phyloP scores from a whole-genome alignment of 1,284 basidiomycete genomes.

The Apiotrichum montevideense region DNA sequence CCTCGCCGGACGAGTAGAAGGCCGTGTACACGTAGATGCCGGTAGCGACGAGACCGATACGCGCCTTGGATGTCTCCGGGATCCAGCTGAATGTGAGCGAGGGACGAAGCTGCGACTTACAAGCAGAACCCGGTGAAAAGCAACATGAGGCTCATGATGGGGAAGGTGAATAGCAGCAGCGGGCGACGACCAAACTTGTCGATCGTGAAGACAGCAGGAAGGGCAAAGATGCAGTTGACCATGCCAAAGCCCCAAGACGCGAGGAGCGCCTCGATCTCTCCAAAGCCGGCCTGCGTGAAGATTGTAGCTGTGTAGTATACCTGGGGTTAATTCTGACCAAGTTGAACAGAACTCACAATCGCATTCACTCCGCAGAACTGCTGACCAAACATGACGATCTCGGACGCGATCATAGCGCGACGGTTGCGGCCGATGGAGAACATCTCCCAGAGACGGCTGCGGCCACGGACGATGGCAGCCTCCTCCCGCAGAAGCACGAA shows the following conservation, averaged over 20 bases:
- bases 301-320: slow-evolving; percentile 20
- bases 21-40: slow-evolving; percentile 1
- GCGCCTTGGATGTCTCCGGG: slow-evolving; percentile 11
- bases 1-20: slow-evolving; percentile 1
- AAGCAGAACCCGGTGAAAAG: slow-evolving; percentile 11
- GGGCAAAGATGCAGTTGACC: slow-evolving; percentile 29
- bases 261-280: slow-evolving; percentile 22
- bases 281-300: slow-evolving; percentile 26
- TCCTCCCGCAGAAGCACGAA: slow-evolving; percentile 22
- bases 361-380: slow-evolving; percentile 14
- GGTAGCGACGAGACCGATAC: slow-evolving; percentile 13
- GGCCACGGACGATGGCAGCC: slow-evolving; percentile 26
- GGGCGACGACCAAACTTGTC: slow-evolving; percentile 36
- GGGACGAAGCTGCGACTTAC: slow-evolving; percentile 23
- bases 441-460: slow-evolving; percentile 4
- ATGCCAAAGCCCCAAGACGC: slow-evolving; percentile 37
- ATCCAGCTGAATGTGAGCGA: slow-evolving; percentile 16
- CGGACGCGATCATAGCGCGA: neutral
- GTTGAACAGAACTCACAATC: no score
- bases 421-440: neutral
- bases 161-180: slow-evolving; percentile 23
- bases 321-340: neutral
- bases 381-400: slow-evolving; percentile 17
- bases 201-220: slow-evolving; percentile 32
- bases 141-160: neutral